These are phyloP conservation scores for Cryptococcus sp. DNA, from an alignment of 1,284 basidiomycete species.

Conservation along the genomic window DNA sequence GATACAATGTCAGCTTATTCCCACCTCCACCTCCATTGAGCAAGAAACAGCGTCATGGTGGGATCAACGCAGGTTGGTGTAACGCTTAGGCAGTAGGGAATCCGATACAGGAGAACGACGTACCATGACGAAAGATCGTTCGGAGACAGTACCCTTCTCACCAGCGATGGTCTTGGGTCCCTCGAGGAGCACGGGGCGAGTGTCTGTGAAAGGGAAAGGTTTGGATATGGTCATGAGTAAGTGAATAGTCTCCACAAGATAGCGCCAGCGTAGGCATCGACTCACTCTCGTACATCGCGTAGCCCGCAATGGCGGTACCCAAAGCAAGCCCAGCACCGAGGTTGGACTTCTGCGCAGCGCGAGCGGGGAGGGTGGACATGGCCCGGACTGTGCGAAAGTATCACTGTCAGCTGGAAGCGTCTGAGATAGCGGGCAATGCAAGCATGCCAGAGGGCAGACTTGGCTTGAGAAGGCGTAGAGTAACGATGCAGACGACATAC, in stretches of 20 bases:
- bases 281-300: slow-evolving; percentile 44
- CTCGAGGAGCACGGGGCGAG: slow-evolving; percentile 43
- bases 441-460: background rate
- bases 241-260: too few relatives aligned
- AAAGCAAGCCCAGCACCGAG: slow-evolving; percentile 28
- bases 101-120: slow-evolving; percentile 13
- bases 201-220: slow-evolving; percentile 9
- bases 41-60: background rate
- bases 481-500: slow-evolving; percentile 21
- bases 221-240: background rate
- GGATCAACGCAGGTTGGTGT: background rate
- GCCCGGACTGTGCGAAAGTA: slow-evolving; percentile 34
- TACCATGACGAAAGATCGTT: slow-evolving; percentile 57
- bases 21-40: background rate
- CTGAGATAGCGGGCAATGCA: too few relatives aligned
- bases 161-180: slow-evolving; percentile 55
- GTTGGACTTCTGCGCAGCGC: slow-evolving; percentile 27
- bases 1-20: background rate
- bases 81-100: background rate
- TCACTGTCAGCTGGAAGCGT: slow-evolving; percentile 1
- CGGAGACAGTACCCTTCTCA: slow-evolving; percentile 52
- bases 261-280: too few relatives aligned
- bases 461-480: background rate
- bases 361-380: slow-evolving; percentile 38
- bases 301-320: slow-evolving; percentile 36